These are phyloP conservation scores for Scheffersomyces stambukii DNA, from an alignment of 1,139 yeast species.

Conservation along the genomic window DNA sequence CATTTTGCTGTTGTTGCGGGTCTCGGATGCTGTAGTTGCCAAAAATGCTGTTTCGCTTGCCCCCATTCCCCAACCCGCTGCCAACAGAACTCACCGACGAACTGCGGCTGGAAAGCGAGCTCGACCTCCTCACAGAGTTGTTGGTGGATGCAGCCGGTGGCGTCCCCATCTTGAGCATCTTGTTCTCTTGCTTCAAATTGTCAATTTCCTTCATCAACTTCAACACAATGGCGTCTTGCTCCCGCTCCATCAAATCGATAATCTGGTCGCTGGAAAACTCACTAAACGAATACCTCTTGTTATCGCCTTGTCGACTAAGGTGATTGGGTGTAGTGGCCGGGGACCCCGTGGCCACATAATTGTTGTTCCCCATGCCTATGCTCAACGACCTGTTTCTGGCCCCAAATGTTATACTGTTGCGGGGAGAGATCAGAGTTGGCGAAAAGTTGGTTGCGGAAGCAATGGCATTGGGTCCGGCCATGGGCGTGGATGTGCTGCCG, in stretches of 20 bases:
- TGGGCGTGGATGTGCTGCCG: too few relatives aligned
- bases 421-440: constrained; percentile 8
- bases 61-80: too few relatives aligned
- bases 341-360: constrained; percentile 5
- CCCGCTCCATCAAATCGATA: constrained; percentile 62
- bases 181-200: constrained; percentile 49
- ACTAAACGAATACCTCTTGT: constrained; percentile 5
- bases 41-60: constrained; percentile 4
- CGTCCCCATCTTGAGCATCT: constrained; percentile 16
- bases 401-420: constrained; percentile 6
- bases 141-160: background rate
- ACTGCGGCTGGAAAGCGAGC: background rate
- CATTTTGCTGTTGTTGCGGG: constrained; percentile 1
- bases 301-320: too few relatives aligned
- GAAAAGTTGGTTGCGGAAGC: constrained; percentile 2
- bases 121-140: background rate
- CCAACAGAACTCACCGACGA: background rate
- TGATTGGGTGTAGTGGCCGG: constrained; percentile 4
- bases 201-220: constrained; percentile 55
- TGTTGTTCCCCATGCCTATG: too few relatives aligned
- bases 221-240: constrained; percentile 64
- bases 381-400: background rate
- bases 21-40: constrained; percentile 3
- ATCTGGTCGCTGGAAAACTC: constrained; percentile 38
- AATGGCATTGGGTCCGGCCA: background rate